Conservation (phyloP, 352 stramenopile genomes). For the Pythium coloratum region DNA sequence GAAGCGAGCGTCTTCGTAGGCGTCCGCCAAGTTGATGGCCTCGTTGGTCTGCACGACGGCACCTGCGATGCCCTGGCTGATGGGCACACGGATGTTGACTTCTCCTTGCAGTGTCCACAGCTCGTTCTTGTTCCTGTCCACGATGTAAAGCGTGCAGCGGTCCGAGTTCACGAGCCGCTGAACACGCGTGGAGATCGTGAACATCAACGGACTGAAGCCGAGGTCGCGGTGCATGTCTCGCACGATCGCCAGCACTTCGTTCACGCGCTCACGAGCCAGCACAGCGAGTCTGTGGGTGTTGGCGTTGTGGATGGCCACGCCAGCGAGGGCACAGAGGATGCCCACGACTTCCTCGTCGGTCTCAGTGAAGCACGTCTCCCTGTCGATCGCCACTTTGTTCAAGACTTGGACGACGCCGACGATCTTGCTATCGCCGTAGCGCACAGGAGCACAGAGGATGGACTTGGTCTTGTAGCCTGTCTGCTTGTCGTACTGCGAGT, state of each 20-base stretch:
- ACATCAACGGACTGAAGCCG: slow-evolving; percentile 90
- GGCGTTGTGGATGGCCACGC: slow-evolving; percentile 86
- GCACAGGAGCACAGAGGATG: slow-evolving; percentile 91
- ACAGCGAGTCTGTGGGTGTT: slow-evolving; percentile 63
- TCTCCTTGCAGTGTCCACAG: slow-evolving; percentile 90
- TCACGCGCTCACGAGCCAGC: slow-evolving; percentile 59
- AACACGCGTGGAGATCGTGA: slow-evolving; percentile 89
- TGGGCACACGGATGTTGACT: slow-evolving; percentile 85
- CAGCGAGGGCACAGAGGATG: slow-evolving; percentile 84
- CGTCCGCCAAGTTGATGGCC: slow-evolving; percentile 81
- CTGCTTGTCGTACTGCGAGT: slow-evolving; percentile 88
- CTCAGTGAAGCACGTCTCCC: slow-evolving; percentile 68
- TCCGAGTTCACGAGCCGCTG: slow-evolving; percentile 89
- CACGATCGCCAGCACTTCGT: slow-evolving; percentile 87
- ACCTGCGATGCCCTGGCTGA: slow-evolving; percentile 85
- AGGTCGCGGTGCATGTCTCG: slow-evolving; percentile 89
- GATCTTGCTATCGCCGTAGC: slow-evolving; percentile 71
- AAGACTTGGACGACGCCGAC: slow-evolving; percentile 91
- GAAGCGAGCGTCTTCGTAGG: slow-evolving; percentile 87
- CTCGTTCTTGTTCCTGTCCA: slow-evolving; percentile 88
- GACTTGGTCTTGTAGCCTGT: slow-evolving; percentile 91
- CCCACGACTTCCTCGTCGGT: slow-evolving; percentile 88
- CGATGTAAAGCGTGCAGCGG: slow-evolving; percentile 91
- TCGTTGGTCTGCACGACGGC: slow-evolving; percentile 69
- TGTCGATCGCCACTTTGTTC: slow-evolving; percentile 77